phyloP scores from a whole-genome alignment of 768 basidiomycete genomes.

The Boletus rufocinnamomeus region DNA sequence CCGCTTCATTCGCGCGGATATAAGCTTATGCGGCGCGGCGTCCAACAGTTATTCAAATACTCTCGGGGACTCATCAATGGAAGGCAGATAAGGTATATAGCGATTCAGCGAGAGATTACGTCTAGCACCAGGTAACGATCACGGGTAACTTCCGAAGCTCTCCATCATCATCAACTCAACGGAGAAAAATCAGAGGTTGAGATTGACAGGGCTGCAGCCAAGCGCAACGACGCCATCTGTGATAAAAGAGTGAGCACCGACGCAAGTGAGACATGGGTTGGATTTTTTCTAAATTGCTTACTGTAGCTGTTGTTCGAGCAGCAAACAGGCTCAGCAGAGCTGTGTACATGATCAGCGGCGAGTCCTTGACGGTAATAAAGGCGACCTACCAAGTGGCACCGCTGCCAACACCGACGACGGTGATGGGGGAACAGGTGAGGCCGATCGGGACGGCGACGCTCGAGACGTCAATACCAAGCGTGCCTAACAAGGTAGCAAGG shows the following conservation, averaged over 20 bases:
- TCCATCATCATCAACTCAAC: not conserved
- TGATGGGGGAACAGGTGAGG: not conserved
- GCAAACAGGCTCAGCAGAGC: not conserved
- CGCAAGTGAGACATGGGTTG: not conserved
- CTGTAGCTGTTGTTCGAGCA: not conserved
- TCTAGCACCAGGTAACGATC: not conserved
- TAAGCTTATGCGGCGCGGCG: not conserved
- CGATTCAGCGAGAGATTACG: not conserved
- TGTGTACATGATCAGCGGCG: not conserved
- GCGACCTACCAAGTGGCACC: conserved; percentile 2
- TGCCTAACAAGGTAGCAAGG: not conserved
- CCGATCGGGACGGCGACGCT: not conserved
- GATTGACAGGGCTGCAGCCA: not conserved
- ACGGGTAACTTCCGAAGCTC: not conserved
- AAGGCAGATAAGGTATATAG: not conserved
- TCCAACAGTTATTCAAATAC: not conserved
- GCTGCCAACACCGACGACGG: not conserved
- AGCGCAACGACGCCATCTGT: not conserved
- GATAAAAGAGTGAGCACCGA: not conserved
- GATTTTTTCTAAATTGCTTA: not conserved
- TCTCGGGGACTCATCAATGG: not conserved
- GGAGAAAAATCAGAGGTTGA: conserved; percentile 1
- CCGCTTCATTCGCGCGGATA: not conserved
- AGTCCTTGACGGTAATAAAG: not conserved
- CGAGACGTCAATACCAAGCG: not conserved